Percentiles rank a stretch among this genome's conserved stretches.
Conservation (phyloP, 805 yeast genomes). For the Myxozyma mucilagina region DNA sequence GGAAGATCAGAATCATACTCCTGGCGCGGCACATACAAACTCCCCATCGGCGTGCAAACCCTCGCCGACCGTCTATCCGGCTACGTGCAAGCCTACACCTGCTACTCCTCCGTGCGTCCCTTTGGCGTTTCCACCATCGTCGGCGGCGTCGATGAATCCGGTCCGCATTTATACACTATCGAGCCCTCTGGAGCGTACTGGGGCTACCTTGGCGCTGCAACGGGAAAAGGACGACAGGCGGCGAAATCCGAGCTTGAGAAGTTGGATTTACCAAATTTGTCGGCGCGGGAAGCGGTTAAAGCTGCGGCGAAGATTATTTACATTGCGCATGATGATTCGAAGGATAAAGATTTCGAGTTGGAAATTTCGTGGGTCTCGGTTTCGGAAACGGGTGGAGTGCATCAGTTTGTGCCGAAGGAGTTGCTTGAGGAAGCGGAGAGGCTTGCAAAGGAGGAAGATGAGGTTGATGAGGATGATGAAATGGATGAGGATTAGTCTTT, state of each 20-base stretch:
- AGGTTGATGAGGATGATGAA: conserved; percentile 69
- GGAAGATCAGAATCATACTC: conserved; percentile 88
- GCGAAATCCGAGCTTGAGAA: conserved; percentile 97
- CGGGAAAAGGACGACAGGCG: conserved; percentile 98
- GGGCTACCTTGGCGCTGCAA: conserved; percentile 97
- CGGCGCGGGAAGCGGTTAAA: conserved; percentile 80
- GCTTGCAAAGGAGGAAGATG: conserved; percentile 79
- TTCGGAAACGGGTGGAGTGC: conserved; percentile 75
- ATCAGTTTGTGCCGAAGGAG: conserved; percentile 76
- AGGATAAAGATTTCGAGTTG: conserved; percentile 94
- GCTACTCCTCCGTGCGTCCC: conserved; percentile 96
- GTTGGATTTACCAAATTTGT: conserved; percentile 66
- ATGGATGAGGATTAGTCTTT: conserved; percentile 29
- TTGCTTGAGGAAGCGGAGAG: conserved; percentile 79
- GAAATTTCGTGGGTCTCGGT: conserved; percentile 87
- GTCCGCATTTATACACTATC: conserved; percentile 91
- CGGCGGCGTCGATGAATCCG: conserved; percentile 90
- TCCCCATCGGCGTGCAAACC: conserved; percentile 74
- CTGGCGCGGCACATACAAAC: conserved; percentile 75
- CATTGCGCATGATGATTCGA: conserved; percentile 94
- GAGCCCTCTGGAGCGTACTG: conserved; percentile 97
- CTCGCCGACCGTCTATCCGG: conserved; percentile 85
- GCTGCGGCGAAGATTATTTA: conserved; percentile 92
- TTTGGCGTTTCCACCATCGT: conserved; percentile 91
- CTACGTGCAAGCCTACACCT: conserved; percentile 91